These are phyloP conservation scores for Starmerella apicola DNA, from an alignment of 805 yeast species.

Conservation along the genomic window DNA sequence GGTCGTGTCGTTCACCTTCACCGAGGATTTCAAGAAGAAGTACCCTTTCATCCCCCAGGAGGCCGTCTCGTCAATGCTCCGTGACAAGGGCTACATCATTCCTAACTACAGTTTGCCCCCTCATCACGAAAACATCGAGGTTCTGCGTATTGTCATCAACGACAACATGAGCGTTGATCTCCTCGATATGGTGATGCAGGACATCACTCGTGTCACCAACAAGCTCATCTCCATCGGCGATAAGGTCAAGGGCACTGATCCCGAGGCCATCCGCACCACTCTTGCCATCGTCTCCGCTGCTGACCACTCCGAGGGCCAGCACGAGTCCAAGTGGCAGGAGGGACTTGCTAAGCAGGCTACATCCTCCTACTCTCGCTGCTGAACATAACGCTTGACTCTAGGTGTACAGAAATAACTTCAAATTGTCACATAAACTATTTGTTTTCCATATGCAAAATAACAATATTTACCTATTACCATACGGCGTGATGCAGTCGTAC, in stretches of 20 bases:
- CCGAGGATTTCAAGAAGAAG: constrained; percentile 40
- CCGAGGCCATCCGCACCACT: constrained; percentile 14
- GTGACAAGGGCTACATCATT: constrained; percentile 74
- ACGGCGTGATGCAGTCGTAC: no score
- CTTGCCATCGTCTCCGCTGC: constrained; percentile 18
- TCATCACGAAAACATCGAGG: constrained; percentile 45
- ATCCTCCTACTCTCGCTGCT: constrained; percentile 15
- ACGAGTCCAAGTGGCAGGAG: constrained; percentile 22
- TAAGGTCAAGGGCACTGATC: constrained; percentile 4
- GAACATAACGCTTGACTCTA: background rate
- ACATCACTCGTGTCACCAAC: constrained; percentile 42
- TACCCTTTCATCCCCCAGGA: constrained; percentile 80
- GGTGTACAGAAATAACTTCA: background rate
- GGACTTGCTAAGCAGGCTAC: background rate
- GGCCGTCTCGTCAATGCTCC: constrained; percentile 54
- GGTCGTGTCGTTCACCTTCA: constrained; percentile 73
- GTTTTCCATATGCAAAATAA: background rate
- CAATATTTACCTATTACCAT: no score
- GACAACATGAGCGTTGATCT: constrained; percentile 51
- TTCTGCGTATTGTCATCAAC: constrained; percentile 74
- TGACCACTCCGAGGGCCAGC: constrained; percentile 23
- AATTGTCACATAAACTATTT: background rate
- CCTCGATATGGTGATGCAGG: constrained; percentile 51
- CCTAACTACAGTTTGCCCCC: constrained; percentile 80
- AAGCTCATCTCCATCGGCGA: constrained; percentile 39